These are phyloP conservation scores for Effrenium voratum DNA, from an alignment of 73 alveolate genomes.

Conservation along the genomic window DNA sequence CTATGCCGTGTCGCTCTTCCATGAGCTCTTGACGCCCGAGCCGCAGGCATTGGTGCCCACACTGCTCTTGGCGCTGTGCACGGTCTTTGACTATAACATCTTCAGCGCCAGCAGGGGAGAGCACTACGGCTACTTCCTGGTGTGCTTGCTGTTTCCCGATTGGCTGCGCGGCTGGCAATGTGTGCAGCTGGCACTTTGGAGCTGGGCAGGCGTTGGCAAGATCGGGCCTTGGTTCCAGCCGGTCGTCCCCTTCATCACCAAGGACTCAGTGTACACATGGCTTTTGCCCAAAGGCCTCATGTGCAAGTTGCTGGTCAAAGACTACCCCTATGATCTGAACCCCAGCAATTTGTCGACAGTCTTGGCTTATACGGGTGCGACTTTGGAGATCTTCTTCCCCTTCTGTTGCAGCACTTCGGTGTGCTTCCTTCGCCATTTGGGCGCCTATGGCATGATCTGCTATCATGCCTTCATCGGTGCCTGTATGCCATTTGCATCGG, in stretches of 20 bases:
- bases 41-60: neutral
- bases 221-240: slow-evolving; percentile 91
- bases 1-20: slow-evolving; percentile 8
- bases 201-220: slow-evolving; percentile 82
- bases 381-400: slow-evolving; percentile 39
- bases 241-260: slow-evolving; percentile 81
- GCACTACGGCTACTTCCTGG: slow-evolving; percentile 71
- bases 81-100: slow-evolving; percentile 65
- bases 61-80: slow-evolving; percentile 15
- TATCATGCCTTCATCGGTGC: slow-evolving; percentile 62
- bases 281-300: slow-evolving; percentile 37
- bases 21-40: slow-evolving; percentile 21
- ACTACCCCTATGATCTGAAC: slow-evolving; percentile 61
- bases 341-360: slow-evolving; percentile 42
- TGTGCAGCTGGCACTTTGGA: slow-evolving; percentile 76
- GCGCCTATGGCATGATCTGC: slow-evolving; percentile 69
- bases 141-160: slow-evolving; percentile 58
- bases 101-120: slow-evolving; percentile 66
- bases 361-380: slow-evolving; percentile 58
- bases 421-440: slow-evolving; percentile 28
- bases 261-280: slow-evolving; percentile 49
- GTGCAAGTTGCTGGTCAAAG: slow-evolving; percentile 56
- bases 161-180: slow-evolving; percentile 84
- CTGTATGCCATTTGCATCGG: slow-evolving; percentile 88
- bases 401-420: slow-evolving; percentile 25